Evolutionary conservation across 2,329 filamentous ascomycete species (phyloP), one percentile per base, ranked within the genome.

Genomic region (Xylariaceae sp.): DNA sequence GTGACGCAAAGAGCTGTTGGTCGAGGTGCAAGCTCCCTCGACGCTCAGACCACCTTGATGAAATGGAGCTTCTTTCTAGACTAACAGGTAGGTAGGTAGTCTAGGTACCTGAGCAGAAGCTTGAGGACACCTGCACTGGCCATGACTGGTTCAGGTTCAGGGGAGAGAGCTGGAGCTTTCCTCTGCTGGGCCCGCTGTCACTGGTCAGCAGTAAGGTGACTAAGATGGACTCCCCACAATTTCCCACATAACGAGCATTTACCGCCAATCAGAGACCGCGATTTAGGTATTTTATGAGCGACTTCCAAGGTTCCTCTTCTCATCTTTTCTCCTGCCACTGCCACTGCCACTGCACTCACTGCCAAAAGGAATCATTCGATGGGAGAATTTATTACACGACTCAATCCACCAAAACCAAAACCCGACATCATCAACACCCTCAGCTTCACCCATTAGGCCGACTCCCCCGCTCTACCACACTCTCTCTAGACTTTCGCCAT

Each of bases 401-500:
- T 50, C 39, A 44, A 24, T 43, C 37, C 43, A 23, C 43, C 40
- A 26, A 31, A 41, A 28, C 12, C n/a, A n/a, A n/a, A n/a, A 36
- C 39, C 43, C 52, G 44, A 49, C 41, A 54, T 41, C 55, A 58
- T 21, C 53, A 54, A 28, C 51, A 19, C 45, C n/a, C 43, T 26
- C 53, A 54, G 16, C 39, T 31, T 41, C 40, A 44, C 47, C 59
- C 54, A 46, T 17, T 50, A 45, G 33, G n/a, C 23, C 45, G 29
- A 37, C 44, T 23, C 60, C 59, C 46, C 55, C 36, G 26, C 61
- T 60, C 48, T 55, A 53, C 54, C 59, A 23, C 46, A 17, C 29
- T 44, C 19, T 34, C 31, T 53, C 24, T 26, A 52, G 3, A 45
- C 11, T 23, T 55, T 69, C 73, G 69, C 74, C 77, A 90, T 89